These are phyloP conservation scores for Xylaria multiplex DNA, from an alignment of 2,329 filamentous ascomycete species.

Conservation along the genomic window DNA sequence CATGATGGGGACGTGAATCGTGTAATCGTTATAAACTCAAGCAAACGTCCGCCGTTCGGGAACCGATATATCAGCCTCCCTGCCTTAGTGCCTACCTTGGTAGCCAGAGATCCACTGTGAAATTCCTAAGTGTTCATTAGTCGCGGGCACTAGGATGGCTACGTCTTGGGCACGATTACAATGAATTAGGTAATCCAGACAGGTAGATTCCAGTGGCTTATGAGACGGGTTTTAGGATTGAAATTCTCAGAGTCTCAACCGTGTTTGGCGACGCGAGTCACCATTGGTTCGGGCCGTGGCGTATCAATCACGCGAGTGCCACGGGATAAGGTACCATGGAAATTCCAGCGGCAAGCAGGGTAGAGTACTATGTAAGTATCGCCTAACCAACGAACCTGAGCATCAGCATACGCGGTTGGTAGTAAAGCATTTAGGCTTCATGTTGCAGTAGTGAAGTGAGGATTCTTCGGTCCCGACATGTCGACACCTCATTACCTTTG, in stretches of 20 bases:
- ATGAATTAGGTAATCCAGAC: no score
- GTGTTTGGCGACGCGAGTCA: not conserved
- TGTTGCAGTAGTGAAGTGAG: not conserved
- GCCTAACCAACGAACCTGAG: conserved; percentile 15
- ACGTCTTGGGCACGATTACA: no score
- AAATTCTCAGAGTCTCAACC: not conserved
- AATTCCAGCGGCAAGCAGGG: not conserved
- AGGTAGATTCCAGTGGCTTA: not conserved
- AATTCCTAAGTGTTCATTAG: not conserved
- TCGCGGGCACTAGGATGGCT: no score
- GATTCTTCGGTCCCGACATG: conserved; percentile 27
- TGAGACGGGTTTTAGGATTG: not conserved
- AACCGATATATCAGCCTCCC: conserved; percentile 6
- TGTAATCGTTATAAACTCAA: not conserved
- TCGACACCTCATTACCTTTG: not conserved
- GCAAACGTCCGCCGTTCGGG: conserved; percentile 13
- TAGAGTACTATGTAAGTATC: not conserved
- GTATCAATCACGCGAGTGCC: not conserved
- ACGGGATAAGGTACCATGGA: no score
- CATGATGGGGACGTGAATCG: not conserved
- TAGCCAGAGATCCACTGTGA: not conserved
- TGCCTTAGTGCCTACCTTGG: no score
- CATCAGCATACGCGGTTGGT: no score
- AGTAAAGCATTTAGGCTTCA: conserved; percentile 5
- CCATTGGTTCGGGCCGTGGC: not conserved